Evolutionary conservation across 139 green algal species (phyloP).

Genomic region (Picocystis salinarum): DNA sequence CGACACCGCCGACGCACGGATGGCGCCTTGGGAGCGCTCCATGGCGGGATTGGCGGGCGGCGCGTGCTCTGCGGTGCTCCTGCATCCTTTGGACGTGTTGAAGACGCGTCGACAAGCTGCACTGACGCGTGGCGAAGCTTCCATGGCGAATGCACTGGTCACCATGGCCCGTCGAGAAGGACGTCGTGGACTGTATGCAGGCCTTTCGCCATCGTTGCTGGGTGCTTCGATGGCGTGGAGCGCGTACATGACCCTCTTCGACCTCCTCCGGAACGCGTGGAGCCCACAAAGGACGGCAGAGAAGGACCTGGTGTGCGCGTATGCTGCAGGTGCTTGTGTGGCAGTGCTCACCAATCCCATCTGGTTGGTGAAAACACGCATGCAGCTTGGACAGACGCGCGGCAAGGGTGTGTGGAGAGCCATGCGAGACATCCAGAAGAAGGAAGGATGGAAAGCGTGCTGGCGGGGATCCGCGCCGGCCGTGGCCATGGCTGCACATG

Average conservation of each 20-base stretch:
- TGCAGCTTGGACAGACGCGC: constrained; percentile 57
- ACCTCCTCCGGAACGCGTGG: background rate
- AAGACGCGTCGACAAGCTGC: constrained; percentile 65
- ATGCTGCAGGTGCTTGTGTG: constrained; percentile 14
- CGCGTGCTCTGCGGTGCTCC: too few relatives aligned
- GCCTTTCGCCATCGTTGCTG: constrained; percentile 3
- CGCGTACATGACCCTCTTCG: constrained; percentile 2
- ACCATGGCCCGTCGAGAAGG: background rate
- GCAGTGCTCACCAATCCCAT: constrained; percentile 74
- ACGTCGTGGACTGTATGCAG: constrained; percentile 2
- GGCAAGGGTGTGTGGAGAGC: constrained; percentile 3
- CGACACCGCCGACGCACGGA: too few relatives aligned
- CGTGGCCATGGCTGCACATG: constrained; percentile 29
- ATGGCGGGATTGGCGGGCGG: too few relatives aligned
- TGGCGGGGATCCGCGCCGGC: background rate
- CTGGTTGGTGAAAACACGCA: constrained; percentile 81
- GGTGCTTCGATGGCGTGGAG: constrained; percentile 5
- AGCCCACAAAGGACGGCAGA: too few relatives aligned
- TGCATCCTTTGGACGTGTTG: constrained; percentile 76
- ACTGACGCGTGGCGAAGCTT: background rate
- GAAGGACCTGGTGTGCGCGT: constrained; percentile 2
- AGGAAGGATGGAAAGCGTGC: too few relatives aligned
- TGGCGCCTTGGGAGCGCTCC: too few relatives aligned
- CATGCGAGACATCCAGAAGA: too few relatives aligned
- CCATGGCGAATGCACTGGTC: background rate